These are phyloP conservation scores for Rhododendron kiyosumense DNA, from an alignment of 148 eudicot genomes.

Conservation along the genomic window DNA sequence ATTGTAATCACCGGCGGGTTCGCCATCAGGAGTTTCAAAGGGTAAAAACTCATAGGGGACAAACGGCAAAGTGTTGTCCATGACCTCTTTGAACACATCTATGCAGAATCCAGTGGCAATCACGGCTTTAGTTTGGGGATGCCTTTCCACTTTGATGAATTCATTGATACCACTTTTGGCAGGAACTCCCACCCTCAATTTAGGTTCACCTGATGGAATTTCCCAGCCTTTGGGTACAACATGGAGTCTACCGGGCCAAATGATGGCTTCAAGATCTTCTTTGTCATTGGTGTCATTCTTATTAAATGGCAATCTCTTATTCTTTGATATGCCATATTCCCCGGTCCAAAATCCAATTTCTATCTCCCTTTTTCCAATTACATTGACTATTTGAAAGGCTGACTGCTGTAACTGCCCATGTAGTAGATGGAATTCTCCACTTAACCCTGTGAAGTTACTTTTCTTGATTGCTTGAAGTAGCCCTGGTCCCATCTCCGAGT, in stretches of 20 bases:
- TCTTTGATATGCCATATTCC: constrained; percentile 30
- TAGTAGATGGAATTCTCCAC: constrained; percentile 42
- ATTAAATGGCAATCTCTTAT: background rate
- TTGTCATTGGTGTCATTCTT: constrained; percentile 4
- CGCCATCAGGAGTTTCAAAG: background rate
- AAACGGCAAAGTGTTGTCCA: constrained; percentile 25
- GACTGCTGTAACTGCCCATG: constrained; percentile 41
- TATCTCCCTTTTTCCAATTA: constrained; percentile 32
- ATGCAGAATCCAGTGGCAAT: constrained; percentile 40
- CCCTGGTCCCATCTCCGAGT: constrained; percentile 39
- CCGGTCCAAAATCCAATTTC: constrained; percentile 51
- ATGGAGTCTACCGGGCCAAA: constrained; percentile 56
- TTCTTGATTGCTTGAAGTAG: constrained; percentile 29
- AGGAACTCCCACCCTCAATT: constrained; percentile 43
- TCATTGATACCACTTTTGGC: constrained; percentile 21
- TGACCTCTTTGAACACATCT: constrained; percentile 46
- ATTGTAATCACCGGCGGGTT: constrained; percentile 15
- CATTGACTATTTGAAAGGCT: constrained; percentile 38
- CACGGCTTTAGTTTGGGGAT: constrained; percentile 9
- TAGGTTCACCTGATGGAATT: constrained; percentile 24
- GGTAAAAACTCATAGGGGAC: constrained; percentile 25
- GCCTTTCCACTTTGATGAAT: constrained; percentile 29
- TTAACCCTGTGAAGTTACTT: constrained; percentile 37
- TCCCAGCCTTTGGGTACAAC: constrained; percentile 60
- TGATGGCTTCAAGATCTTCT: constrained; percentile 31